Evolutionary conservation across 2,329 filamentous ascomycete genomes (phyloP), one percentile per base, ranked within the genome.

Genomic region (Dactylellina leptospora): DNA sequence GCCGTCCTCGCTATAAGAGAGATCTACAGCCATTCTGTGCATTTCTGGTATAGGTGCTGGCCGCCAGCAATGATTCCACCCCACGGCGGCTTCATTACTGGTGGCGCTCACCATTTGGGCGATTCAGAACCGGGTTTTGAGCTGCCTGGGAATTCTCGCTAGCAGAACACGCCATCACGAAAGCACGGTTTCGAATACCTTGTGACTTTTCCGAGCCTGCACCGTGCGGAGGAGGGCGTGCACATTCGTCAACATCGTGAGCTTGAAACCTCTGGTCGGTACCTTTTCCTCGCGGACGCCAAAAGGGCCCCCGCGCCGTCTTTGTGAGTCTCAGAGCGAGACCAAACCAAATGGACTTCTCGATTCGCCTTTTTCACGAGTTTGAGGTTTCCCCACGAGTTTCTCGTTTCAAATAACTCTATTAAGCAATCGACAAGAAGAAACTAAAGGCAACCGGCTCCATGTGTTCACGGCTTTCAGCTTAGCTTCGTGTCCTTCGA

Each of bases 331-430:
- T 45, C 16, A 45, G n/a, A 10, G 18, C 1, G 23, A 48, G 28
- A 4, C 51, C 11, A 18, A 27, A 18, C 33, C 28, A 42, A 42
- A 38, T 28, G 20, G 33, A 22, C 22, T 23, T 36, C 40, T 30
- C 18, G 16, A 42, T 22, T 66, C 54, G 28, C 25, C 8, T 13
- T 13, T 33, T 36, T 20, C 6, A 38, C 36, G 23, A 36, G 48
- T 10, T 38, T 20, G 25, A 23, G 48, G 22, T n/a, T 45, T 18
- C 53, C 51, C 36, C 33, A 50, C 27, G 27, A 48, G 25, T 16
- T 36, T 55, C 30, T 66, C 61, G 61, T 66, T 44, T 66, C 61
- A 66, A 66, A 42, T 50, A 58, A 53, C 61, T 66, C 10, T 30
- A 66, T 66, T 66, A 42, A 51, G 51, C 1, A 13, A 40, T 20